phyloP scores from a whole-genome alignment of 139 green algal genomes.

The Chlorella sp. region DNA sequence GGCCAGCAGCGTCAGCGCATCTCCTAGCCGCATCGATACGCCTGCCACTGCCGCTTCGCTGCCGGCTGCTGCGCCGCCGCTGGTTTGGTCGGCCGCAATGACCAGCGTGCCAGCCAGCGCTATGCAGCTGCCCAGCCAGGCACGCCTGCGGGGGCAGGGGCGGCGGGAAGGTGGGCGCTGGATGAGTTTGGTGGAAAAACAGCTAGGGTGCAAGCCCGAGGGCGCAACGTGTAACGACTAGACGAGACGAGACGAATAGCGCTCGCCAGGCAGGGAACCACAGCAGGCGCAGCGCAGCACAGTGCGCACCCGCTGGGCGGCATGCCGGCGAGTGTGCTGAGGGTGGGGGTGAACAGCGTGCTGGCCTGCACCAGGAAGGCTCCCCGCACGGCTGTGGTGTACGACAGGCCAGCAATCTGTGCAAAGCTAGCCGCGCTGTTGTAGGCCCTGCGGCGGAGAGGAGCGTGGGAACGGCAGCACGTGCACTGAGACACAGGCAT shows the following conservation, averaged over 20 bases:
- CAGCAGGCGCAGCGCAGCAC: no score
- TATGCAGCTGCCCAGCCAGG: conserved; percentile 17
- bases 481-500: no score
- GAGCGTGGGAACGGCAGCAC: neutral
- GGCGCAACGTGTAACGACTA: neutral
- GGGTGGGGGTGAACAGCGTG: conserved; percentile 39
- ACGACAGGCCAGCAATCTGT: conserved; percentile 32
- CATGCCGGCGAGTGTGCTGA: conserved; percentile 10
- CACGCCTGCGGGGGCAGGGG: neutral
- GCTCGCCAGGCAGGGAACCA: no score
- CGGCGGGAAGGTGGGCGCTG: no score
- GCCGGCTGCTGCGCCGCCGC: neutral
- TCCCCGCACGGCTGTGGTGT: conserved; percentile 27
- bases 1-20: conserved; percentile 30
- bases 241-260: neutral
- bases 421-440: conserved; percentile 14
- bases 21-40: neutral
- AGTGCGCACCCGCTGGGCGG: neutral
- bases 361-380: conserved; percentile 53
- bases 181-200: no score
- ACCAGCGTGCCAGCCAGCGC: conserved; percentile 17
- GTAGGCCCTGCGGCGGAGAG: neutral
- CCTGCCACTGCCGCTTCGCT: neutral
- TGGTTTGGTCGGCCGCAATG: neutral
- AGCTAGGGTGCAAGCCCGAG: neutral